These are phyloP conservation scores for Nyctanthes arbortristis DNA, from an alignment of 257 asterid genomes.

Conservation along the genomic window DNA sequence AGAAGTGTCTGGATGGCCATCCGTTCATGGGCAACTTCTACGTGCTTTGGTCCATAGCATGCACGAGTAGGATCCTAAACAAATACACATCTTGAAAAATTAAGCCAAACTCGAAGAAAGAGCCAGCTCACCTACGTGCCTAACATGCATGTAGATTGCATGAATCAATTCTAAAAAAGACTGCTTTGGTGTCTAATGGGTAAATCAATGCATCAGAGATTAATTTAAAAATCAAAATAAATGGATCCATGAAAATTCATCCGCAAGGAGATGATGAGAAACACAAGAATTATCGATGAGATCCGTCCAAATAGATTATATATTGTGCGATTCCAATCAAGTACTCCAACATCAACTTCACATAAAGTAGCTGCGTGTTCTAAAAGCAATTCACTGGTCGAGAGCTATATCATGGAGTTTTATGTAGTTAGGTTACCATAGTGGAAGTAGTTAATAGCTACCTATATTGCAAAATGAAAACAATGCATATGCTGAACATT, in stretches of 20 bases:
- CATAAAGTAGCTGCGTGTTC: neutral
- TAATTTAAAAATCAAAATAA: neutral
- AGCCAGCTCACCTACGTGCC: neutral
- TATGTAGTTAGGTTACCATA: neutral
- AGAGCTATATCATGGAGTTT: neutral
- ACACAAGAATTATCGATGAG: neutral
- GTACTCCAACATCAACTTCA: neutral
- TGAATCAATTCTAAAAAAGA: neutral
- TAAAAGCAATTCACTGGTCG: neutral
- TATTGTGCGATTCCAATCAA: neutral
- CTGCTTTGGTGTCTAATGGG: neutral
- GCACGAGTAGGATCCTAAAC: constrained; percentile 85
- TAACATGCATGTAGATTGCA: neutral
- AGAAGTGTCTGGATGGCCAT: constrained; percentile 97
- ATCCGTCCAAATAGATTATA: neutral
- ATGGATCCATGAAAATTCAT: neutral
- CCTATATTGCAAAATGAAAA: neutral
- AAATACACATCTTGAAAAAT: constrained; percentile 14
- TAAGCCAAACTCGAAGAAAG: constrained; percentile 16
- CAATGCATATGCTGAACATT: neutral
- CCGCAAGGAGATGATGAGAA: neutral
- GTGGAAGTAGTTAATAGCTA: neutral
- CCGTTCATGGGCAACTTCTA: constrained; percentile 95
- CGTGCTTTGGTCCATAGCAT: constrained; percentile 97
- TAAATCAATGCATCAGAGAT: neutral